Evolutionary conservation across 2,329 filamentous ascomycete species (phyloP).

Genomic region (Rhytidhysteron rufulum): DNA sequence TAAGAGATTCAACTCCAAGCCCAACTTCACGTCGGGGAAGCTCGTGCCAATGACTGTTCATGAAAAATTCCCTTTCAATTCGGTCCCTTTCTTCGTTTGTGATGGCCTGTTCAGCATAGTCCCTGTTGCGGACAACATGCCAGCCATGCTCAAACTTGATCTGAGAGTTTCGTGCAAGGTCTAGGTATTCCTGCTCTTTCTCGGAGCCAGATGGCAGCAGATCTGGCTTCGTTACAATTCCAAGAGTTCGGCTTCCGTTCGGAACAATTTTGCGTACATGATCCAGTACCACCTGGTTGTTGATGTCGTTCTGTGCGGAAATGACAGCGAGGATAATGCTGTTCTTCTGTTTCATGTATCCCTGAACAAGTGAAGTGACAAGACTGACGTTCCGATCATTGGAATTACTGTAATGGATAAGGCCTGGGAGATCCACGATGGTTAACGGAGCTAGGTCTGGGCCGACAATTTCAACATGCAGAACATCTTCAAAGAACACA

Average conservation of each 20-base stretch:
- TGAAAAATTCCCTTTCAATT: slow-evolving; percentile 29
- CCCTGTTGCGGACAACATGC: slow-evolving; percentile 48
- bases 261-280: slow-evolving; percentile 45
- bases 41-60: slow-evolving; percentile 11
- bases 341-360: slow-evolving; percentile 53
- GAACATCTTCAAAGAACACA: slow-evolving; percentile 13
- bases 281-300: slow-evolving; percentile 53
- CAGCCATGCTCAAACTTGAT: slow-evolving; percentile 41
- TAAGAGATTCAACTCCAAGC: slow-evolving; percentile 40
- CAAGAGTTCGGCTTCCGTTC: slow-evolving; percentile 43
- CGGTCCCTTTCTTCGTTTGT: slow-evolving; percentile 32
- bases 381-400: slow-evolving; percentile 26
- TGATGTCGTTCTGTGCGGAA: slow-evolving; percentile 41
- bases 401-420: slow-evolving; percentile 27
- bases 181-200: slow-evolving; percentile 34
- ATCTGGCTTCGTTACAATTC: slow-evolving; percentile 55
- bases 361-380: slow-evolving; percentile 33
- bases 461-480: slow-evolving; percentile 13
- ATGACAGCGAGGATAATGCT: slow-evolving; percentile 54
- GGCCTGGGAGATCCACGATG: slow-evolving; percentile 30
- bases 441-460: slow-evolving; percentile 12
- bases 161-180: slow-evolving; percentile 26
- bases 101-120: slow-evolving; percentile 30
- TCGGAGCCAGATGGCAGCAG: slow-evolving; percentile 30
- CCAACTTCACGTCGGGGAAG: slow-evolving; percentile 25